Evolutionary conservation across 768 basidiomycete species (phyloP).

Genomic region (Glaciozyma antarctica): DNA sequence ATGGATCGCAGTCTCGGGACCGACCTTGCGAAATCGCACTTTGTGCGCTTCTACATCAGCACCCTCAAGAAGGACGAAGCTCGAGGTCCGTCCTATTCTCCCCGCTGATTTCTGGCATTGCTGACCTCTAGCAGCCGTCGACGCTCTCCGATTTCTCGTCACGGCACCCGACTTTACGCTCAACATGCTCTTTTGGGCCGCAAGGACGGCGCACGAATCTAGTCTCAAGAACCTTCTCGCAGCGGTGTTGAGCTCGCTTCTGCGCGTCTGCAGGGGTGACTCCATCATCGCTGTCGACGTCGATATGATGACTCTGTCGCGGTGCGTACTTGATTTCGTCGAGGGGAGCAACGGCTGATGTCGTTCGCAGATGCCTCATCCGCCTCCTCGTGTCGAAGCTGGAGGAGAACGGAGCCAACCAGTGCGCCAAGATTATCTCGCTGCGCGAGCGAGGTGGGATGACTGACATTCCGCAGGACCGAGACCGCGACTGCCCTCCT

Average conservation of each 20-base stretch:
- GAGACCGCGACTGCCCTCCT: background rate
- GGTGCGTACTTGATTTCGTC: background rate
- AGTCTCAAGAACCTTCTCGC: background rate
- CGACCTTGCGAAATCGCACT: slow-evolving; percentile 8
- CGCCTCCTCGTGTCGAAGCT: background rate
- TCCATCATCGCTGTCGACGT: background rate
- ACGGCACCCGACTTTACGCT: slow-evolving; percentile 8
- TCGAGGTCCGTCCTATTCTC: background rate
- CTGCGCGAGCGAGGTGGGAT: background rate
- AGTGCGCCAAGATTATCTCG: background rate
- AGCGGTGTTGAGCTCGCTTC: background rate
- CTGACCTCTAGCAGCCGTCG: background rate
- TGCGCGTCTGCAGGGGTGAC: too few species aligned
- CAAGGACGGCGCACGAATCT: slow-evolving; percentile 2
- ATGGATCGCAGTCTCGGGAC: background rate
- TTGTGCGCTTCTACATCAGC: slow-evolving; percentile 12
- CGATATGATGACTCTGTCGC: background rate
- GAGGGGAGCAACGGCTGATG: background rate
- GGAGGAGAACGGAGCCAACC: background rate
- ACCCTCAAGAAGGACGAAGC: background rate
- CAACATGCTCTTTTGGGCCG: slow-evolving; percentile 8
- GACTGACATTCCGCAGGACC: background rate
- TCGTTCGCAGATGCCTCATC: slow-evolving; percentile 6
- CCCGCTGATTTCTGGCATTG: background rate
- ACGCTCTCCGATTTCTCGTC: background rate